Evolutionary conservation across 345 rosid genomes (phyloP), one percentile per base, ranked within the genome.

Genomic region (Limnanthes douglasii): DNA sequence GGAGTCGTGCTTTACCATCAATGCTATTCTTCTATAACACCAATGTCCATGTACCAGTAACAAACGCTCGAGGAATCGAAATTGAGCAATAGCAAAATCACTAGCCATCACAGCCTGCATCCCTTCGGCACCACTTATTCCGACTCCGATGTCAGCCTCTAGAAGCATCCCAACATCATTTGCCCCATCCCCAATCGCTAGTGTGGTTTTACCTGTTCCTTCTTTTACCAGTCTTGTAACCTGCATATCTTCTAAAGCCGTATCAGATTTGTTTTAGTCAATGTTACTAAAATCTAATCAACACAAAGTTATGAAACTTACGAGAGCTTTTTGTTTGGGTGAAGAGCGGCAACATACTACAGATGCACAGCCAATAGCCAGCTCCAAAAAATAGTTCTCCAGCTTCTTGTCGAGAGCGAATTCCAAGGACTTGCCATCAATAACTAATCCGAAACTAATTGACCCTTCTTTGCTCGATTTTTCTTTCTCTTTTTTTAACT

Each of bases 41-140:
- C 97, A 88, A 59, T 83, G 97, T 2, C 97, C 97, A 28, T 88
- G 97, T 24, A 88, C 97, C 19, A 88, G 61, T 14, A 88, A 53
- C 43, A 88, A 54, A 12, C 86, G 84, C 46, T 88, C 93, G 27
- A 88, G 56, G 66, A 56, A 88, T 12, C 58, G 64, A 53, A 88
- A 88, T 50, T 88, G 95, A 37, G 94, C 82, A 48, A 88, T 88
- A 13, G 97, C 50, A 61, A 73, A 83, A 68, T 83, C 97, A 60
- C 90, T 77, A 31, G 97, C 72, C 97, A 88, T 83, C 33, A 68
- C 97, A 16, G 97, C 97, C 81, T 88, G 98, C 95, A 74, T 77
- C 46, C 98, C 98, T 72, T 88, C 98, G 6, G 65, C 84, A 27
- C 98, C 95, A 12, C 84, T 79, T 25, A 88, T 79, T 30, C 95